A percentile compares a stretch with the other conserved stretches of the same genome.
phyloP scores from a whole-genome alignment of 2,329 filamentous ascomycete genomes.

The Neonectria faginata region DNA sequence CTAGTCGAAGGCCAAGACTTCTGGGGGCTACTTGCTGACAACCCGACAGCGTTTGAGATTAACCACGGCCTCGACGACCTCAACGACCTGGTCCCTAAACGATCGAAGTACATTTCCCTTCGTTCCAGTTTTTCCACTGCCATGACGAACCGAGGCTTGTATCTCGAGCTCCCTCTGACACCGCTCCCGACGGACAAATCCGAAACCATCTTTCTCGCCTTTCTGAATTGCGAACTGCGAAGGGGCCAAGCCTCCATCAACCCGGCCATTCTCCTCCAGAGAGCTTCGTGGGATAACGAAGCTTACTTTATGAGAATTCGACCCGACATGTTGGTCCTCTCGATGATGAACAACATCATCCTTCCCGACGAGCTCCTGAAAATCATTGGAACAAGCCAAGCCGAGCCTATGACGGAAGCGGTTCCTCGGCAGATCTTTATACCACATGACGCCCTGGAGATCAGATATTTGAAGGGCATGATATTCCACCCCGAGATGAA shows the following conservation, averaged over 20 bases:
- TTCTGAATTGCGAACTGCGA: slow-evolving; percentile 47
- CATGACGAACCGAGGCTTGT: slow-evolving; percentile 42
- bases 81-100: slow-evolving; percentile 33
- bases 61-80: slow-evolving; percentile 34
- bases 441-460: slow-evolving; percentile 33
- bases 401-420: slow-evolving; percentile 30
- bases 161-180: slow-evolving; percentile 44
- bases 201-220: slow-evolving; percentile 44
- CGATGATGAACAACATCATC: slow-evolving; percentile 46
- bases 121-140: slow-evolving; percentile 37
- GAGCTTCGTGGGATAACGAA: slow-evolving; percentile 45
- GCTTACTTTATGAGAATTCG: slow-evolving; percentile 45
- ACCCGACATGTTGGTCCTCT: slow-evolving; percentile 41
- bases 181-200: slow-evolving; percentile 45
- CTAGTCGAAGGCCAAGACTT: slow-evolving; percentile 33
- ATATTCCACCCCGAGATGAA: slow-evolving; percentile 42
- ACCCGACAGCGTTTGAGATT: slow-evolving; percentile 43
- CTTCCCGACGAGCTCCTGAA: slow-evolving; percentile 40
- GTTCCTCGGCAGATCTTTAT: slow-evolving; percentile 42
- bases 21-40: slow-evolving; percentile 45
- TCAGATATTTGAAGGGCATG: slow-evolving; percentile 42
- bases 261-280: slow-evolving; percentile 46
- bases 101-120: slow-evolving; percentile 42
- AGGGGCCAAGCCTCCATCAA: slow-evolving; percentile 39
- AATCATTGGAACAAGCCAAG: slow-evolving; percentile 22